Evolutionary conservation across 352 stramenopile species (phyloP).

Genomic region (Globisporangium okanoganense): DNA sequence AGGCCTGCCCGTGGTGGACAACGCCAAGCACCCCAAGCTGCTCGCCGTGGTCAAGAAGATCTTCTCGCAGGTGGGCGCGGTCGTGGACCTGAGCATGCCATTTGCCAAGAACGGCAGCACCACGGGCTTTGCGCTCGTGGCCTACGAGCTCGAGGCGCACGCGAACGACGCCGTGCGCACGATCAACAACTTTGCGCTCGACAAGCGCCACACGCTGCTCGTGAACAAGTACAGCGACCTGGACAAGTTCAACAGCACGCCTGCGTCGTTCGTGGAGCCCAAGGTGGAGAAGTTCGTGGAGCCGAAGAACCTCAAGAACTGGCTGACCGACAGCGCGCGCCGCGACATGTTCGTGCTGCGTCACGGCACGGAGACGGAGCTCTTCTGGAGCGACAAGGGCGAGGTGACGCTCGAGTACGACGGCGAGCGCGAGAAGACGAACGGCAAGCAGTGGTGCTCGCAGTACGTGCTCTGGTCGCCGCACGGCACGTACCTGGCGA

Average conservation of each 20-base stretch:
- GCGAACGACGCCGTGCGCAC: conserved; percentile 77
- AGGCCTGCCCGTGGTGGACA: conserved; percentile 70
- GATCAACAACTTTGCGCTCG: conserved; percentile 89
- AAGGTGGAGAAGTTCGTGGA: conserved; percentile 87
- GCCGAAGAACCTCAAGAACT: conserved; percentile 91
- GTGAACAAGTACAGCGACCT: conserved; percentile 92
- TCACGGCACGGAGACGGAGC: conserved; percentile 94
- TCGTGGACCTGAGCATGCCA: conserved; percentile 82
- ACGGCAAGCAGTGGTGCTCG: conserved; percentile 97
- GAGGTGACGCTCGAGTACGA: conserved; percentile 92
- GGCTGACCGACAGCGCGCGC: conserved; percentile 89
- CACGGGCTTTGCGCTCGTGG: conserved; percentile 78
- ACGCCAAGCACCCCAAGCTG: conserved; percentile 79
- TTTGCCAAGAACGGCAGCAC: conserved; percentile 54
- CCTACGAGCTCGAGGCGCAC: conserved; percentile 73
- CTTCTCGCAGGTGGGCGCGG: conserved; percentile 72
- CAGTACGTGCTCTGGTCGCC: conserved; percentile 98
- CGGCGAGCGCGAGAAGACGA: conserved; percentile 93
- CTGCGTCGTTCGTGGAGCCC: conserved; percentile 73
- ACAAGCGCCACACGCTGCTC: conserved; percentile 96
- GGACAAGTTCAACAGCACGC: conserved; percentile 69
- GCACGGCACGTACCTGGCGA: conserved; percentile 96
- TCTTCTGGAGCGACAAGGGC: conserved; percentile 95
- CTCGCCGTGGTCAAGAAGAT: conserved; percentile 85
- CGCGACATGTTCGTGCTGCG: conserved; percentile 95